Conservation (phyloP, 805 yeast species). For the Kregervanrija fluxuum region DNA sequence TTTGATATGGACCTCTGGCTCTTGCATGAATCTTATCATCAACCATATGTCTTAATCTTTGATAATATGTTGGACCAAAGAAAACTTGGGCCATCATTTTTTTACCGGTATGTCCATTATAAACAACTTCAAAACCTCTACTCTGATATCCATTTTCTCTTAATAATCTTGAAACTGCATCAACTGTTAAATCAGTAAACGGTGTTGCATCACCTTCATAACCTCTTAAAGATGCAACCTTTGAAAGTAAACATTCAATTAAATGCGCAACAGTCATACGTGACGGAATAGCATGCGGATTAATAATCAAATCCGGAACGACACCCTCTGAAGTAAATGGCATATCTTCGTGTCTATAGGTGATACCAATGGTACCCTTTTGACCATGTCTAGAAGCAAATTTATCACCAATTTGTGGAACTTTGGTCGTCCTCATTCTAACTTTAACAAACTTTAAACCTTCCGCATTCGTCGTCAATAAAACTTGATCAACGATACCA, state of each 20-base stretch:
- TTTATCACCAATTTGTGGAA: conserved; percentile 98
- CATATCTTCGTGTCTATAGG: conserved; percentile 98
- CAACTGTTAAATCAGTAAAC: conserved; percentile 96
- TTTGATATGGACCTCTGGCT: conserved; percentile 98
- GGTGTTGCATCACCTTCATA: conserved; percentile 99
- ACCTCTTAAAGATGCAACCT: conserved; percentile 91
- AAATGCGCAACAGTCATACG: conserved; percentile 99
- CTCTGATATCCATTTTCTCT: conserved; percentile 97
- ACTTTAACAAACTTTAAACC: conserved; percentile 97
- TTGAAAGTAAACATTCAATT: conserved; percentile 93
- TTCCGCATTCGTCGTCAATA: conserved; percentile 95
- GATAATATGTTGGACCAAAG: conserved; percentile 99
- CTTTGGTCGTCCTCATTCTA: conserved; percentile 96
- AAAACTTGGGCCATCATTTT: conserved; percentile 96
- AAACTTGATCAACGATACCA: conserved; percentile 97
- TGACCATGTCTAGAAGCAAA: conserved; percentile 99
- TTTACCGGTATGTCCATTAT: conserved; percentile 98
- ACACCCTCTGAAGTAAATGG: conserved; percentile 94
- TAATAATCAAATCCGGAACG: conserved; percentile 95
- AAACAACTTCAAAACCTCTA: conserved; percentile 98
- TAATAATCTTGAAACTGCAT: conserved; percentile 84
- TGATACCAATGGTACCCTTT: conserved; percentile 99
- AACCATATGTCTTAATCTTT: conserved; percentile 98
- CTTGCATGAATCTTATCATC: conserved; percentile 98
- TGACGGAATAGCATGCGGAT: conserved; percentile 99